These are phyloP conservation scores for Rhododendron ferrugineum DNA, from an alignment of 148 eudicot species.

Conservation along the genomic window DNA sequence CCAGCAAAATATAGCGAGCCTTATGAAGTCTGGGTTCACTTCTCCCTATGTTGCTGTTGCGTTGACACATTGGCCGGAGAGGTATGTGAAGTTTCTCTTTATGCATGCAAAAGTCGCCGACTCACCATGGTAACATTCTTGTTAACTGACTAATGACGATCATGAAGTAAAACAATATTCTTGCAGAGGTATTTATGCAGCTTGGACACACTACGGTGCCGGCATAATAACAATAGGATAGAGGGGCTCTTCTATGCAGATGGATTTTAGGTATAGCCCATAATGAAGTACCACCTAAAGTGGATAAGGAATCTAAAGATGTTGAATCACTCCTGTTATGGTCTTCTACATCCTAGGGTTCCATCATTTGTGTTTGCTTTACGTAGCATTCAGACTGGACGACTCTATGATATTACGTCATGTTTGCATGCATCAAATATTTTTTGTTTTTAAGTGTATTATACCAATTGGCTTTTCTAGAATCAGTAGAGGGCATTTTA, in stretches of 20 bases:
- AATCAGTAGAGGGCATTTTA: neutral
- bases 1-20: neutral
- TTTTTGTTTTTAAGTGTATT: neutral
- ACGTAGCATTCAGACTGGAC: neutral
- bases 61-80: neutral
- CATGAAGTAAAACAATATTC: neutral
- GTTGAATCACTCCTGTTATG: neutral
- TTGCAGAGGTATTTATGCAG: neutral
- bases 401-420: neutral
- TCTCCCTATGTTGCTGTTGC: neutral
- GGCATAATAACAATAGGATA: too few species aligned
- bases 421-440: neutral
- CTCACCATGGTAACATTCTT: neutral
- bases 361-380: neutral
- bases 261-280: neutral
- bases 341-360: neutral
- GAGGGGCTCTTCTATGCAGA: neutral
- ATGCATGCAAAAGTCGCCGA: neutral
- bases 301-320: neutral
- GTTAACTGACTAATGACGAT: neutral
- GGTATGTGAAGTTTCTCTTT: constrained; percentile 1
- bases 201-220: neutral
- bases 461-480: neutral
- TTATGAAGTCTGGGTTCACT: neutral
- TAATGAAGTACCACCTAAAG: neutral